phyloP scores from a whole-genome alignment of 805 yeast genomes.

The Lipomyces anomalus region DNA sequence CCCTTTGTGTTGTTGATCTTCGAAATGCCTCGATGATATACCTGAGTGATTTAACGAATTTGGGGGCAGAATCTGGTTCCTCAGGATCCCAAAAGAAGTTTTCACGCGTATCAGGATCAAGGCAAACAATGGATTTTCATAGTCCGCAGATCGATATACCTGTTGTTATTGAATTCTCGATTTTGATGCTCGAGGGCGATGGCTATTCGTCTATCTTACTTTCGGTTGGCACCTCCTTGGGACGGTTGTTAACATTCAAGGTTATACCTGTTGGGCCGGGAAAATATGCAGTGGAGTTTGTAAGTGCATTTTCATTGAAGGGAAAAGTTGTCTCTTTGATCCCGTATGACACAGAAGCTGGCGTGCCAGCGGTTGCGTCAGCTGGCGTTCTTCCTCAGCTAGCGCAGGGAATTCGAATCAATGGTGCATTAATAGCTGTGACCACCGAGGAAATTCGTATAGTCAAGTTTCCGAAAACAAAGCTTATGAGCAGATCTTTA shows the following conservation, averaged over 20 bases:
- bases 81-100: slow-evolving; percentile 7
- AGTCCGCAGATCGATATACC: slow-evolving; percentile 30
- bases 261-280: slow-evolving; percentile 61
- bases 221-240: slow-evolving; percentile 69
- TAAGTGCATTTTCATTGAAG: slow-evolving; percentile 46
- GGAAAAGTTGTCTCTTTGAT: slow-evolving; percentile 50
- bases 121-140: background rate
- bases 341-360: slow-evolving; percentile 54
- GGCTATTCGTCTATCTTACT: slow-evolving; percentile 66
- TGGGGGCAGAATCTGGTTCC: slow-evolving; percentile 4
- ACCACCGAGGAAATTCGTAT: slow-evolving; percentile 60
- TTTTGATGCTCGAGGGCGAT: slow-evolving; percentile 62
- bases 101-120: slow-evolving; percentile 4
- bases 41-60: slow-evolving; percentile 10
- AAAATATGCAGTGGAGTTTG: slow-evolving; percentile 50
- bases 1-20: slow-evolving; percentile 65
- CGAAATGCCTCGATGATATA: slow-evolving; percentile 50
- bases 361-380: slow-evolving; percentile 61
- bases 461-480: slow-evolving; percentile 53
- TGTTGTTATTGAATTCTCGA: slow-evolving; percentile 66
- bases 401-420: slow-evolving; percentile 54
- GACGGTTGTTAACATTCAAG: slow-evolving; percentile 62
- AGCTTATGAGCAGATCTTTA: slow-evolving; percentile 57
- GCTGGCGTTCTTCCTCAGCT: slow-evolving; percentile 52
- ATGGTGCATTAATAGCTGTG: slow-evolving; percentile 54